These are phyloP conservation scores for Xylaria sp. DNA, from an alignment of 2,329 filamentous ascomycete genomes.

Conservation along the genomic window DNA sequence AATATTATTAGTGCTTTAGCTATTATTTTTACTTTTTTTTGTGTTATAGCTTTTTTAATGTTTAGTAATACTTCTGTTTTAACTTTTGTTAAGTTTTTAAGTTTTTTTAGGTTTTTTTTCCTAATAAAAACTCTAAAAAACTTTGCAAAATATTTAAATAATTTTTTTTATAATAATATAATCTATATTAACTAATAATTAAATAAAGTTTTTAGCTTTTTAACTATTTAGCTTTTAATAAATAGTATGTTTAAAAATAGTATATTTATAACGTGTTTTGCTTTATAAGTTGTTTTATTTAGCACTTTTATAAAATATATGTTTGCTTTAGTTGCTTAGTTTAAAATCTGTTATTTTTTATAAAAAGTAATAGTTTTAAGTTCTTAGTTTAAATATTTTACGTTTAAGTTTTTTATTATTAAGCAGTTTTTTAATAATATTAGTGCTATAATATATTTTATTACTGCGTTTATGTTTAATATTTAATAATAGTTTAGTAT, in stretches of 20 bases:
- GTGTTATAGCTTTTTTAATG: not conserved
- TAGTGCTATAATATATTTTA: constrained; percentile 22
- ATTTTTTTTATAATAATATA: constrained; percentile 6
- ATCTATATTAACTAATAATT: constrained; percentile 17
- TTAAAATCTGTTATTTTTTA: constrained; percentile 10
- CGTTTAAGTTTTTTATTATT: constrained; percentile 18
- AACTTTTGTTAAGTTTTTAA: constrained; percentile 16
- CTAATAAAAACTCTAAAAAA: constrained; percentile 4
- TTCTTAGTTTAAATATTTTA: constrained; percentile 16
- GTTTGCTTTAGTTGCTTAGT: not conserved
- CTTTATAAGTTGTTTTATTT: constrained; percentile 13
- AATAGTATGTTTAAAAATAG: constrained; percentile 24
- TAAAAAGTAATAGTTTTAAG: constrained; percentile 8
- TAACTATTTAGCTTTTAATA: constrained; percentile 9
- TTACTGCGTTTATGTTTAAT: constrained; percentile 17
- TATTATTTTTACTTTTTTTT: constrained; percentile 12
- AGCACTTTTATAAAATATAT: constrained; percentile 18
- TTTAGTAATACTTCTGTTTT: constrained; percentile 8
- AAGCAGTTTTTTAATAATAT: constrained; percentile 18
- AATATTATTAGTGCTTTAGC: constrained; percentile 1
- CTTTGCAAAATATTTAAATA: constrained; percentile 11
- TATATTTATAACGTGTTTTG: constrained; percentile 16
- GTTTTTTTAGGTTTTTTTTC: constrained; percentile 19
- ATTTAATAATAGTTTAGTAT: constrained; percentile 17
- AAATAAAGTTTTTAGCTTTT: constrained; percentile 21